Evolutionary conservation across 2,329 filamentous ascomycete species (phyloP).

Genomic region (Fusarium pilosicola): DNA sequence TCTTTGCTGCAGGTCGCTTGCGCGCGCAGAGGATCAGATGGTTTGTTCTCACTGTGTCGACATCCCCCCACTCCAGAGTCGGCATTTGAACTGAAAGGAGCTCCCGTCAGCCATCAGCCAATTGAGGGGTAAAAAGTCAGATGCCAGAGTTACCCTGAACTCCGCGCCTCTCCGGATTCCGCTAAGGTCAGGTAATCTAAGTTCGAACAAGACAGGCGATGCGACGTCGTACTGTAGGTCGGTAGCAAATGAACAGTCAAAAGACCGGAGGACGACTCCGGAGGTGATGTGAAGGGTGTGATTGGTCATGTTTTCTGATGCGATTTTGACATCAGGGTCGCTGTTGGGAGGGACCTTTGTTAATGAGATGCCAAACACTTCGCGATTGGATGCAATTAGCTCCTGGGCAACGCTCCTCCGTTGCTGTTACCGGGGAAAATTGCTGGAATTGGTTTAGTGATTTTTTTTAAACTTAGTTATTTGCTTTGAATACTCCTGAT

Average conservation of each 20-base stretch:
- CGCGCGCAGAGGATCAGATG: not conserved
- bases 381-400: not conserved
- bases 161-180: not conserved
- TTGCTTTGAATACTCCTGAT: not conserved
- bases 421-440: accelerated
- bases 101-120: not conserved
- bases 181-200: not conserved
- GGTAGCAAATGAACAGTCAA: not conserved
- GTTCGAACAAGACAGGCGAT: not conserved
- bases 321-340: not conserved
- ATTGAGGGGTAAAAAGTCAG: constrained; percentile 3
- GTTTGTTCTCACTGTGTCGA: not conserved
- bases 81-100: not conserved
- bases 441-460: not conserved
- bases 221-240: not conserved
- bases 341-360: not conserved
- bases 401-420: not conserved
- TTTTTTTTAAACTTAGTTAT: not conserved
- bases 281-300: not conserved
- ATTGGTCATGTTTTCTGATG: not conserved
- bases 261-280: not conserved
- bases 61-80: not conserved
- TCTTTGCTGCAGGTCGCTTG: not conserved
- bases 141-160: not conserved
- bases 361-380: not conserved